Base-by-base conservation (phyloP, 2,329 filamentous ascomycete species). In the Aspergillus fructus region DNA sequence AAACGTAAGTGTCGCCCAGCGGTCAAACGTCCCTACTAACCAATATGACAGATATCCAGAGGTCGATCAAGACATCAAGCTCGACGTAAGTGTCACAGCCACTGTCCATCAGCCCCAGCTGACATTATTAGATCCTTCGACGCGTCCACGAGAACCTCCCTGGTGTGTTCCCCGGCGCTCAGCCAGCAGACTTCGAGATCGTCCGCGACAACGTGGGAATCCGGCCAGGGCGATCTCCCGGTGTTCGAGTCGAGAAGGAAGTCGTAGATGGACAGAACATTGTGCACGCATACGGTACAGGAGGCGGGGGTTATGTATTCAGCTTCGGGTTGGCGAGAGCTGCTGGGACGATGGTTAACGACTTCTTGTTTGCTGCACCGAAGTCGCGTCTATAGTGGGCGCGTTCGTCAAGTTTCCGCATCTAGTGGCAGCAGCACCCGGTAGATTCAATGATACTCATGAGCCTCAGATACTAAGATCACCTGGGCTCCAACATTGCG, bases 211-310 rank as follows among this genome's bases (percentile, higher is more conserved):
- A 64, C 34, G 66, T 68, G 6, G 67, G 67, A 5, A 59, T 70
- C n/a, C 55, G 63, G 19, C 66, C 54, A 15, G 30, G 33, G 19
- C 40, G 43, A 3, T 13, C 41, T 8, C 58, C 59, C 15, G 68
- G 68, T 6, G 55, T 69, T 13, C 57, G 68, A 23, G 53, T 70
- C 2, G 68, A 70, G 51, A 68, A 67, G 54, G 66, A 70, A 37
- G 48, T 68, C 8, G 7, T 67, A 2, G 53, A 63, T 55, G 67
- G 66, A 3, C 62, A 68, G 53, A 70, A 70, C 46, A 60, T 71
- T 15, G 63, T 71, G 6, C 68, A 71, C 55, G 67, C 67, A 5
- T 71, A 71, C 42, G 68, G 67, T 49, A 58, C 58, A 13, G 61
- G 58, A 49, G 66, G 61, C 12, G 68, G 68, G 5, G 68, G 68